Evolutionary conservation across 805 yeast species (phyloP), one percentile per base, ranked within the genome.

Genomic region (Cyberlindnera americana): DNA sequence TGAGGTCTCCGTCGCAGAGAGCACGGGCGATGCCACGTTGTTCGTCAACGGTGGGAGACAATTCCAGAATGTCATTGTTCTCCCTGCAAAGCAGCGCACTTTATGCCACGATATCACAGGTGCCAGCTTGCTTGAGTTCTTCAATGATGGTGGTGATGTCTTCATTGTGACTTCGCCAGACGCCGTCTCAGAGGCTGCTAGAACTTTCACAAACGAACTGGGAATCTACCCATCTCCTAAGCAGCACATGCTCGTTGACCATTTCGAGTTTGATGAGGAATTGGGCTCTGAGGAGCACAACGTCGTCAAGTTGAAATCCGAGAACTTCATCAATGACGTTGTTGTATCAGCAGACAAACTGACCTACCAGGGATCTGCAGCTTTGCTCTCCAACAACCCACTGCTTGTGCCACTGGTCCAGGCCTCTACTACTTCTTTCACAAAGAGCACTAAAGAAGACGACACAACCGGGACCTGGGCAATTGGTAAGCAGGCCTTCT

Each of bases 201-300:
- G 87, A 44, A 65, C 73, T 3, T 81, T 83, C 53, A 72, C 87
- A 48, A 77, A 79, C 53, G 88, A 90, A 58, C 64, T 90, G 48
- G 99, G 96, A 23, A 80, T 93, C 37, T 76, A 70, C 53, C 85
- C 96, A 42, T 75, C 93, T 35, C 95, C 96, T 43, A 83, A 78
- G 56, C 81, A 78, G 36, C 79, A 76, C 59, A 60, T 67, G 38
- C 65, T 83, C 31, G 60, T 71, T 7, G 95, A 89, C 60, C 81
- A 83, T 60, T 87, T 87, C 64, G 57, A 61, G 42, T 50, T 53
- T 19, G 61, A 52, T 15, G 53, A 53, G 6, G 58, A 62, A 43
- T 48, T 53, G 17, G 61, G 53, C n/a, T 53, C 53, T 5, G 59
- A 32, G 27, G 37, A 38, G 21, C 52, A 52, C 18, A 58, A 54